Conservation (phyloP, 2,329 filamentous ascomycete species). For the Colletotrichum sansevieriae region DNA sequence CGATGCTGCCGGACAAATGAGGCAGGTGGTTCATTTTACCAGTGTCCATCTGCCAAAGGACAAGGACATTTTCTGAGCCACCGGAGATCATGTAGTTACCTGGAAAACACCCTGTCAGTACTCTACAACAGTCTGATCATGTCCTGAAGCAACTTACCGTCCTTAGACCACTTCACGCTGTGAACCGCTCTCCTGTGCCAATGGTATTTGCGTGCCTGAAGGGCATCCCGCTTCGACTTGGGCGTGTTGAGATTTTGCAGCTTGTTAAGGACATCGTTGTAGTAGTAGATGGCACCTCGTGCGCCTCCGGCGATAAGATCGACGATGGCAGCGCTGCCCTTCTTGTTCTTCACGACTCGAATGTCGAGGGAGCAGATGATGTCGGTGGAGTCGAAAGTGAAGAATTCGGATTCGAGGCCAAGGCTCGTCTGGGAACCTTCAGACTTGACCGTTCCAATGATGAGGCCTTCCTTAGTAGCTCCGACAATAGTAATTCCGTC, state of each 20-base stretch:
- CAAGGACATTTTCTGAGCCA: constrained; percentile 88
- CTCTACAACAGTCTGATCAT: background rate
- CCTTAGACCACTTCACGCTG: constrained; percentile 89
- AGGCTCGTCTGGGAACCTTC: constrained; percentile 49
- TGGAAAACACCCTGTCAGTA: constrained; percentile 56
- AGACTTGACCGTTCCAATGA: constrained; percentile 68
- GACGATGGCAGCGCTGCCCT: constrained; percentile 56
- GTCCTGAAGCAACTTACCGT: constrained; percentile 71
- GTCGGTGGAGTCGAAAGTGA: constrained; percentile 71
- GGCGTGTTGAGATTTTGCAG: constrained; percentile 60
- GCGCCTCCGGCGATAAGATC: constrained; percentile 84
- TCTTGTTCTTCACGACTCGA: constrained; percentile 54
- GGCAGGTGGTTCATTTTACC: constrained; percentile 85
- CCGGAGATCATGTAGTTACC: constrained; percentile 95
- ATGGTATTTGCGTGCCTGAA: constrained; percentile 78
- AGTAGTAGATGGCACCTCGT: constrained; percentile 83
- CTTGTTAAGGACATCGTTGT: constrained; percentile 77
- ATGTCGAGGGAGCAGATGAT: constrained; percentile 77
- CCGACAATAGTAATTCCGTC: constrained; percentile 69
- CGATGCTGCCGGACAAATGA: constrained; percentile 88
- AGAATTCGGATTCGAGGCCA: constrained; percentile 68
- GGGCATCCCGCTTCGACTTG: constrained; percentile 59
- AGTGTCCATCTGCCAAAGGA: constrained; percentile 94
- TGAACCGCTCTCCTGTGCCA: constrained; percentile 92
- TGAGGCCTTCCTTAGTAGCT: constrained; percentile 58